Base-by-base conservation (phyloP, 345 rosid species). In the Salix caprea region DNA sequence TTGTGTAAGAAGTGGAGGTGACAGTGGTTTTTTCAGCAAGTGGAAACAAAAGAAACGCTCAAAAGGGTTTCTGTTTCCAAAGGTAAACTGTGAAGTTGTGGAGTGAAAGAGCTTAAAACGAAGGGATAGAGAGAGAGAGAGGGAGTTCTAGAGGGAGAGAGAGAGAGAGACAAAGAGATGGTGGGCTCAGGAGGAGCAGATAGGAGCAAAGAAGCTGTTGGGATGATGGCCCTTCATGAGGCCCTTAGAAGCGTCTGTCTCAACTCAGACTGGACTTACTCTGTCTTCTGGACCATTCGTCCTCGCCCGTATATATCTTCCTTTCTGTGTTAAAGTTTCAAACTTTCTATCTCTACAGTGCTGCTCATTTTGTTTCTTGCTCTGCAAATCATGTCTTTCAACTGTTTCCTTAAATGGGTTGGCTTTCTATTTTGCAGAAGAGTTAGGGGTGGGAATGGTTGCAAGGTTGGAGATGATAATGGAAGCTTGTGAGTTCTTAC, bases 241-340 rank as follows among this genome's bases (percentile, higher is more conserved):
- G 97, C 99, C 88, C 97, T 96, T 77, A 91, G 97, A 87, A 91
- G 86, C 88, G 97, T 93, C 91, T 96, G 99, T 85, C 91, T 93
- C 82, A 91, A 91, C 86, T 58, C 99, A 81, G 97, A 91, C 89
- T 96, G 99, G 98, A 93, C 91, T 91, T 96, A 96, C 93, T 93
- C 99, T 93, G 99, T 96, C 79, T 96, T 96, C 95, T 96, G 99
- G 99, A 93, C 99, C 81, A 96, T 96, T 79, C 99, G 99, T 87
- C 99, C 99, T 85, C 94, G 99, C 83, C 97, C 91, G 99, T 96
- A 91, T 81, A 80, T 69, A 30, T 52, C 52, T 73, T 28, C 26
- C 61, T 60, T 73, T 74, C 50, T 32, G 16, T 40, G 36, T 62
- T 37, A 24, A 14, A 6, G n/a, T 26, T 72, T 39, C 52, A 19